These are phyloP conservation scores for Sideroxylon spinosum DNA, from an alignment of 179 eudicot species.

Conservation along the genomic window DNA sequence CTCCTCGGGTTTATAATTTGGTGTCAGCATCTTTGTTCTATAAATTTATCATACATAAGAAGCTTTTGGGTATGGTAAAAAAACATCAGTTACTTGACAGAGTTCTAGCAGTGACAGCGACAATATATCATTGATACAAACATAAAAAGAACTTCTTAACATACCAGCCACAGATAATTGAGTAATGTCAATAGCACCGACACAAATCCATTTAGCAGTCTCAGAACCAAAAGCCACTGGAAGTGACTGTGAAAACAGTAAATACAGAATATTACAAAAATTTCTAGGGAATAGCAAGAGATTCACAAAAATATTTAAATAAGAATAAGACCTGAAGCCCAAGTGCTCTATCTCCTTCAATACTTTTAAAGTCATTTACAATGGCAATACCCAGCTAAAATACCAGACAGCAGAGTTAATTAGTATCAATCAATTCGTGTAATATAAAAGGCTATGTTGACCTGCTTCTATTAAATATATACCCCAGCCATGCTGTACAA, in stretches of 20 bases:
- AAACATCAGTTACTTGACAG: neutral
- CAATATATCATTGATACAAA: neutral
- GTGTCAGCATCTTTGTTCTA: neutral
- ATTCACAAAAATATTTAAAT: neutral
- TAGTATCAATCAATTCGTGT: neutral
- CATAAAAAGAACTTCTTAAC: neutral
- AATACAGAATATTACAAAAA: conserved; percentile 5
- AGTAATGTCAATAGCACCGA: conserved; percentile 88
- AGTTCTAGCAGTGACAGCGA: neutral
- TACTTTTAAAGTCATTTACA: conserved; percentile 92
- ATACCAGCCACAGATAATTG: conserved; percentile 90
- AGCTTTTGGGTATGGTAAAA: neutral
- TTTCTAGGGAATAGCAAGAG: neutral
- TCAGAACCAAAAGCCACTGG: conserved; percentile 95
- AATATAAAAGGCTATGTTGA: conserved; percentile 10
- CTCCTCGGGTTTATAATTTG: neutral
- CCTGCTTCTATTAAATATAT: conserved; percentile 20
- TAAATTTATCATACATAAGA: neutral
- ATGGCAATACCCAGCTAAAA: conserved; percentile 91
- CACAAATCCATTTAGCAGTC: conserved; percentile 92
- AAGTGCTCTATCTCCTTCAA: conserved; percentile 92
- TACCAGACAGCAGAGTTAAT: conserved; percentile 16
- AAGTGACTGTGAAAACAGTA: conserved; percentile 56
- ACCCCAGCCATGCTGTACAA: conserved; percentile 97
- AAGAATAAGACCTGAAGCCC: conserved; percentile 67